Conservation (phyloP, 2,329 filamentous ascomycete species). For the Aspergillus sp. region DNA sequence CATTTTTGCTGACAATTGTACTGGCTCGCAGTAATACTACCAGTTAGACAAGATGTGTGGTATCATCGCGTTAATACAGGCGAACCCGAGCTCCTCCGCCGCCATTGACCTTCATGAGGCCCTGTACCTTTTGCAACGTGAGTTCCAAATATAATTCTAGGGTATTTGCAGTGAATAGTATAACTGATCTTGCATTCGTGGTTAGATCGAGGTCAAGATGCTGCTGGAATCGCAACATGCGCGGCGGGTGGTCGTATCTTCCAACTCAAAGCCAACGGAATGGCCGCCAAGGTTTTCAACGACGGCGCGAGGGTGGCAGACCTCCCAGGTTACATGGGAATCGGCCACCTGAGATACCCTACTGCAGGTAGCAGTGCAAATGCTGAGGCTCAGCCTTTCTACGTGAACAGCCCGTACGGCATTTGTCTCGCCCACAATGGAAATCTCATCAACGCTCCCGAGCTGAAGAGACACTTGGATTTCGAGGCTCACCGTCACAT, state of each 20-base stretch:
- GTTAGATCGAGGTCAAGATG: slow-evolving; percentile 75
- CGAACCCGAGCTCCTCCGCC: slow-evolving; percentile 51
- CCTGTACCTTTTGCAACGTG: slow-evolving; percentile 67
- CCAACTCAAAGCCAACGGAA: slow-evolving; percentile 87
- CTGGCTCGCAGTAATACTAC: slow-evolving; percentile 21
- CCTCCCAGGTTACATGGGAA: slow-evolving; percentile 81
- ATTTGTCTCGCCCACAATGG: slow-evolving; percentile 83
- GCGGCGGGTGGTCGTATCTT: slow-evolving; percentile 75
- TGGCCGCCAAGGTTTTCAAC: slow-evolving; percentile 81
- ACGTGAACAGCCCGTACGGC: slow-evolving; percentile 83
- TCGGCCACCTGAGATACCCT: slow-evolving; percentile 84
- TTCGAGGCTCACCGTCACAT: slow-evolving; percentile 78
- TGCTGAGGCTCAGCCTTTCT: slow-evolving; percentile 88
- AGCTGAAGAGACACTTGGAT: slow-evolving; percentile 71
- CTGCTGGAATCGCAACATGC: slow-evolving; percentile 77
- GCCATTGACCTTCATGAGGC: slow-evolving; percentile 69
- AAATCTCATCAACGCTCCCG: slow-evolving; percentile 77
- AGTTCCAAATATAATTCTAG: slow-evolving; percentile 17
- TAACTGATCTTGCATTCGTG: slow-evolving; percentile 27
- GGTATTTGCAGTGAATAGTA: no score
- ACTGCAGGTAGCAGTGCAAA: slow-evolving; percentile 82
- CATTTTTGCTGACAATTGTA: slow-evolving; percentile 19
- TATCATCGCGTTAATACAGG: slow-evolving; percentile 61
- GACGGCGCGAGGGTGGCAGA: slow-evolving; percentile 73
- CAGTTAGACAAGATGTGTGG: slow-evolving; percentile 56